These are phyloP conservation scores for Apiospora phragmitis DNA, from an alignment of 2,329 filamentous ascomycete genomes.

Conservation along the genomic window DNA sequence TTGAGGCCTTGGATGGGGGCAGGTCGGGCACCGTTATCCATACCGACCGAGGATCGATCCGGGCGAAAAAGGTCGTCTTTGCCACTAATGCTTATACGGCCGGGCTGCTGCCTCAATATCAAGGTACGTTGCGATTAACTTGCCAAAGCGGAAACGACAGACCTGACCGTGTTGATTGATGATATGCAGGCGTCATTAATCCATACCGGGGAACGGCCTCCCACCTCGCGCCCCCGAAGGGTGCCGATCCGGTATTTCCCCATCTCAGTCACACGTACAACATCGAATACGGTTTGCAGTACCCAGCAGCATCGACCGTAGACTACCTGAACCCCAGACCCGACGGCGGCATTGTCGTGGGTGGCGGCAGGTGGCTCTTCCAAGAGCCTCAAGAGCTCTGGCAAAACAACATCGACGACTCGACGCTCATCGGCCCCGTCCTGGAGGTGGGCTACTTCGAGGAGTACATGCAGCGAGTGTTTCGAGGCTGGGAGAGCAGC, in stretches of 20 bases:
- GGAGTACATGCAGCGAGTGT: constrained; percentile 43
- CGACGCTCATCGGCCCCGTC: constrained; percentile 34
- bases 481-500: constrained; percentile 43
- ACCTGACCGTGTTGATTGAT: neutral
- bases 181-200: constrained; percentile 14
- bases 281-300: constrained; percentile 15
- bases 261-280: constrained; percentile 22
- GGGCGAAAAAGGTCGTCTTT: constrained; percentile 21
- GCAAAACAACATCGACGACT: constrained; percentile 42
- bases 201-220: constrained; percentile 19
- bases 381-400: constrained; percentile 30
- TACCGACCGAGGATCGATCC: constrained; percentile 18
- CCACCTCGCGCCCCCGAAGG: constrained; percentile 17
- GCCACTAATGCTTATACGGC: constrained; percentile 23
- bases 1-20: constrained; percentile 12
- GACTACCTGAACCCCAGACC: constrained; percentile 29
- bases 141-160: neutral
- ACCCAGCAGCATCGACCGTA: constrained; percentile 11
- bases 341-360: constrained; percentile 35
- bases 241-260: constrained; percentile 16
- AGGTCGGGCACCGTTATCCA: constrained; percentile 10
- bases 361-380: constrained; percentile 37
- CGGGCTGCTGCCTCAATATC: constrained; percentile 20
- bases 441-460: constrained; percentile 36
- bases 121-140: neutral